Evolutionary conservation across 352 stramenopile genomes (phyloP).

Genomic region (Phytophthora syringae): DNA sequence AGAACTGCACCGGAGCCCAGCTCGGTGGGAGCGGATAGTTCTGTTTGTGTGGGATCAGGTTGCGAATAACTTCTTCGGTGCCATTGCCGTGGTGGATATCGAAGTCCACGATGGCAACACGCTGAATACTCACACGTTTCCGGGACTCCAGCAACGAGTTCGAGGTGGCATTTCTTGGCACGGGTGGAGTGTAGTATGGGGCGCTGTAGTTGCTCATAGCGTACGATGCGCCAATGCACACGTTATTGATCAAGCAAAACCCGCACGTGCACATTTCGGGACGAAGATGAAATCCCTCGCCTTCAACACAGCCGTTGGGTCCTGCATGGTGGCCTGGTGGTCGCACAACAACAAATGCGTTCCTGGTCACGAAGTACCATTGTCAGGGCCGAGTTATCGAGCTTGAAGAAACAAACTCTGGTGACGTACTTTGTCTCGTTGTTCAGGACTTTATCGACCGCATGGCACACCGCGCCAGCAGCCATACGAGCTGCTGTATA

Average conservation of each 20-base stretch:
- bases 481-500: slow-evolving; percentile 61
- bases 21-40: slow-evolving; percentile 69
- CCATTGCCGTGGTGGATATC: slow-evolving; percentile 76
- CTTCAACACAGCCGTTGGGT: slow-evolving; percentile 65
- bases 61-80: slow-evolving; percentile 70
- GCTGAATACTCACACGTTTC: slow-evolving; percentile 36
- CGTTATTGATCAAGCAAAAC: slow-evolving; percentile 76
- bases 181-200: slow-evolving; percentile 42
- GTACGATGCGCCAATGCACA: slow-evolving; percentile 70
- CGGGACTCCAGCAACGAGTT: slow-evolving; percentile 7
- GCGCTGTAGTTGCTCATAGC: slow-evolving; percentile 56
- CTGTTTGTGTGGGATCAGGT: slow-evolving; percentile 66
- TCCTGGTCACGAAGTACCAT: slow-evolving; percentile 31
- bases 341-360: slow-evolving; percentile 67
- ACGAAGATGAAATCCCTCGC: slow-evolving; percentile 53
- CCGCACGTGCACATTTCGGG: slow-evolving; percentile 70
- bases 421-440: slow-evolving; percentile 56
- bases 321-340: slow-evolving; percentile 68
- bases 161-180: neutral
- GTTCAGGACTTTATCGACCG: slow-evolving; percentile 67
- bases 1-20: slow-evolving; percentile 63
- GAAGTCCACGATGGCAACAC: slow-evolving; percentile 72
- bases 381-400: slow-evolving; percentile 1
- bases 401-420: neutral
- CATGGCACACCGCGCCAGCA: slow-evolving; percentile 65